Evolutionary conservation across 495 filamentous ascomycete species (phyloP), one percentile per base, ranked within the genome.

Genomic region (Tetracladium setigerum): DNA sequence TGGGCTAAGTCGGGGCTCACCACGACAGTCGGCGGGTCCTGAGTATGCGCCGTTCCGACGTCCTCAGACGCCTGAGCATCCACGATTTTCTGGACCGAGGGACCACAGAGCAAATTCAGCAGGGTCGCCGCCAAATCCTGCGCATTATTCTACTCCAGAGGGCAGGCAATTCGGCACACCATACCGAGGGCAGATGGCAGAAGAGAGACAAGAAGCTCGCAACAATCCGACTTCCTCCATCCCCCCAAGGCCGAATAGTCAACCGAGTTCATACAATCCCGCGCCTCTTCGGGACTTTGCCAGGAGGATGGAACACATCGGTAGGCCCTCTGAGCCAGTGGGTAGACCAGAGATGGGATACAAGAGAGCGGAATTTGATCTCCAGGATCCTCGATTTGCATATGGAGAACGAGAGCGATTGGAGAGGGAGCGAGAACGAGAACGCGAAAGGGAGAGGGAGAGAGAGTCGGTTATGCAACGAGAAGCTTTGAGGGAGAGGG

Each of bases 61-160:
- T 34, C 84, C 86, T 2, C 80, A 86, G 54, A 90, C 87, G 1
- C 87, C 87, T 8, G 84, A 89, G 24, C 78, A 79, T 45, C 67
- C 69, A 31, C 62, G 75, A 43, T 46, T 65, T 33, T 74, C 73
- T 52, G 73, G 77, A 33, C 43, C 54, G 10, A 60, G 72, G 13
- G 71, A 74, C 45, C 66, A 66, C 46, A 65, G 69, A 57, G 69
- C 59, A 22, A 66, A 57, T 46, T 56, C 64, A 14, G 72, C 64
- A 41, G 74, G 63, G 31, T 72, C 68, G 40, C 78, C 72, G 15
- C 66, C 51, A 52, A 57, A 43, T 37, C 61, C 58, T 51, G 69
- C 58, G 35, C 61, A 62, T 53, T 69, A 67, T 50, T 62, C 63
- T 9, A 78, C 76, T 1, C 76, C 74, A 15, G 76, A 77, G 46